phyloP scores from a whole-genome alignment of 768 basidiomycete species.

The Fistulinella prunicolor region DNA sequence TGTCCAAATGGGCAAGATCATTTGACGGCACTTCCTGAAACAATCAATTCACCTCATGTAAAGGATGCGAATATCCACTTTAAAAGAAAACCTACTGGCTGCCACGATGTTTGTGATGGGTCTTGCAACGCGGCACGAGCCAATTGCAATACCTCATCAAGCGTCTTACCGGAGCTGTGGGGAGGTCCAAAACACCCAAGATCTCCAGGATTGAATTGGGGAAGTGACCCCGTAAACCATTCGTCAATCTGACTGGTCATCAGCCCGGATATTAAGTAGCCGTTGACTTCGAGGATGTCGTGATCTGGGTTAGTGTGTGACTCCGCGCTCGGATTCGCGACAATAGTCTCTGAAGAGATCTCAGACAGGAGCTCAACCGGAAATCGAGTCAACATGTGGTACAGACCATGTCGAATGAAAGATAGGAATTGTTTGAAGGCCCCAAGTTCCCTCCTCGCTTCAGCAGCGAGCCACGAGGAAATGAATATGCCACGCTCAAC shows the following conservation, averaged over 20 bases:
- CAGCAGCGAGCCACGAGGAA: constrained; percentile 64
- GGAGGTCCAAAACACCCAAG: constrained; percentile 24
- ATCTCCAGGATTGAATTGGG: constrained; percentile 34
- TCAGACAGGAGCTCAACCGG: constrained; percentile 14
- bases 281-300: constrained; percentile 78
- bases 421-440: constrained; percentile 77
- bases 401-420: constrained; percentile 73
- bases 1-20: constrained; percentile 57
- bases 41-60: constrained; percentile 30
- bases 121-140: constrained; percentile 49
- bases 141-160: constrained; percentile 42
- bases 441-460: constrained; percentile 62
- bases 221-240: constrained; percentile 68
- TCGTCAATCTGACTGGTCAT: constrained; percentile 66
- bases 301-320: constrained; percentile 47
- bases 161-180: constrained; percentile 19
- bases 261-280: constrained; percentile 73
- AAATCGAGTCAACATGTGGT: constrained; percentile 6
- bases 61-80: constrained; percentile 23
- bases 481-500: constrained; percentile 58
- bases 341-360: constrained; percentile 41
- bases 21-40: constrained; percentile 46
- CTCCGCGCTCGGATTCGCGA: constrained; percentile 53
- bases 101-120: constrained; percentile 46
- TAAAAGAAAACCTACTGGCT: constrained; percentile 44